These are phyloP conservation scores for Candida gorgasii DNA, from an alignment of 805 yeast genomes.

Conservation along the genomic window DNA sequence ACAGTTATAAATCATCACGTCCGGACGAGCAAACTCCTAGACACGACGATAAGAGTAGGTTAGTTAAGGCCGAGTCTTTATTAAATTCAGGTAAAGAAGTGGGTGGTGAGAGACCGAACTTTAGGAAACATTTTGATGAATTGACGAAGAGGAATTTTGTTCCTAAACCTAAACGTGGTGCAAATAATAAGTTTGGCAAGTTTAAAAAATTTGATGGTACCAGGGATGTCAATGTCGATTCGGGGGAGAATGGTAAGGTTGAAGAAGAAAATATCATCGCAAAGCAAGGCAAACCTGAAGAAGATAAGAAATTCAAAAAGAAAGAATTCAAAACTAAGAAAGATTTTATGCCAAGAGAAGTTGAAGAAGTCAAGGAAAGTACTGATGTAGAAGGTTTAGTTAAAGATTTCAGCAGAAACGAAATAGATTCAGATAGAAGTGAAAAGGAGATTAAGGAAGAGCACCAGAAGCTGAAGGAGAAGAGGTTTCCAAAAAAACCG, in stretches of 20 bases:
- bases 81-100: slow-evolving; percentile 2
- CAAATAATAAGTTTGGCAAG: slow-evolving; percentile 18
- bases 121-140: slow-evolving; percentile 32
- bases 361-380: neutral
- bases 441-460: neutral
- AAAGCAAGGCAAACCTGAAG: neutral
- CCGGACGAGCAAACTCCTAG: neutral
- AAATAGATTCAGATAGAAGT: neutral
- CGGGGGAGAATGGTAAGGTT: slow-evolving; percentile 2
- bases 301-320: neutral
- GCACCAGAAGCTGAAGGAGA: neutral
- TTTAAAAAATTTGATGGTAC: slow-evolving; percentile 19
- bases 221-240: slow-evolving; percentile 18
- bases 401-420: too few species aligned
- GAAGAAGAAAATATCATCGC: neutral
- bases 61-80: slow-evolving; percentile 3
- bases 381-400: neutral
- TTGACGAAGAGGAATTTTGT: slow-evolving; percentile 20
- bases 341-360: neutral
- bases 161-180: slow-evolving; percentile 17
- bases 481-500: neutral
- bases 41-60: neutral
- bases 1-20: neutral
- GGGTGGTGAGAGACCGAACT: slow-evolving; percentile 28
- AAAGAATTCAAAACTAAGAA: neutral